Conservation (phyloP, 2,329 filamentous ascomycete genomes). For the Tolypocladium inflatum region DNA sequence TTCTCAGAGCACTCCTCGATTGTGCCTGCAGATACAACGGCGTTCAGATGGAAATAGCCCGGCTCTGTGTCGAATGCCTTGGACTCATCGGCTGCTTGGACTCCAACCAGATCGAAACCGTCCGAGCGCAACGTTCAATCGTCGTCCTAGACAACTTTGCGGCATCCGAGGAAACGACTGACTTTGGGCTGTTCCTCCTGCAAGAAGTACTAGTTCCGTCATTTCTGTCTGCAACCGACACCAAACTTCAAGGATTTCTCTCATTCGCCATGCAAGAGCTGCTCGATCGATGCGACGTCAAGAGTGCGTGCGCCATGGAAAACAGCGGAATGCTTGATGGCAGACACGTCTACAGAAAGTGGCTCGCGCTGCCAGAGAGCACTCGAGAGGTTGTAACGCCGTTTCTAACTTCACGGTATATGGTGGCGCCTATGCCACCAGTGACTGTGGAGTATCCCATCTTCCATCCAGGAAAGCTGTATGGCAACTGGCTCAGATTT, state of each 20-base stretch:
- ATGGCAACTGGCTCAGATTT: constrained; percentile 71
- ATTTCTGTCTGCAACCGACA: constrained; percentile 84
- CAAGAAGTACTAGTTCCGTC: constrained; percentile 83
- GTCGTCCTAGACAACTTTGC: constrained; percentile 84
- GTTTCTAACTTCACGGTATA: constrained; percentile 77
- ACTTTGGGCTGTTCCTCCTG: constrained; percentile 79
- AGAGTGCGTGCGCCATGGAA: constrained; percentile 37
- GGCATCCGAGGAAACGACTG: constrained; percentile 63
- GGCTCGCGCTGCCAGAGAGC: constrained; percentile 66
- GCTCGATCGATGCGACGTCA: constrained; percentile 67
- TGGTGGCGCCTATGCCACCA: constrained; percentile 53
- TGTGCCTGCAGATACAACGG: constrained; percentile 73
- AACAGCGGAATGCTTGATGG: constrained; percentile 33
- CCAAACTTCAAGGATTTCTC: constrained; percentile 79
- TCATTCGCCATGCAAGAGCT: constrained; percentile 94
- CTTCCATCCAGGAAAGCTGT: constrained; percentile 57
- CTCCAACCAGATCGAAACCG: constrained; percentile 75
- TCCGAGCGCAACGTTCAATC: constrained; percentile 71
- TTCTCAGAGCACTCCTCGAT: constrained; percentile 75
- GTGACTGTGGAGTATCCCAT: constrained; percentile 64
- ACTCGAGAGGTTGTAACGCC: constrained; percentile 77
- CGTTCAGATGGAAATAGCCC: constrained; percentile 55
- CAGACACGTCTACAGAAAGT: constrained; percentile 59
- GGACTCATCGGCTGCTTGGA: constrained; percentile 89
- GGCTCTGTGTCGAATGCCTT: constrained; percentile 70